Conservation (phyloP, 768 basidiomycete genomes). For the Trametes sanguinea region DNA sequence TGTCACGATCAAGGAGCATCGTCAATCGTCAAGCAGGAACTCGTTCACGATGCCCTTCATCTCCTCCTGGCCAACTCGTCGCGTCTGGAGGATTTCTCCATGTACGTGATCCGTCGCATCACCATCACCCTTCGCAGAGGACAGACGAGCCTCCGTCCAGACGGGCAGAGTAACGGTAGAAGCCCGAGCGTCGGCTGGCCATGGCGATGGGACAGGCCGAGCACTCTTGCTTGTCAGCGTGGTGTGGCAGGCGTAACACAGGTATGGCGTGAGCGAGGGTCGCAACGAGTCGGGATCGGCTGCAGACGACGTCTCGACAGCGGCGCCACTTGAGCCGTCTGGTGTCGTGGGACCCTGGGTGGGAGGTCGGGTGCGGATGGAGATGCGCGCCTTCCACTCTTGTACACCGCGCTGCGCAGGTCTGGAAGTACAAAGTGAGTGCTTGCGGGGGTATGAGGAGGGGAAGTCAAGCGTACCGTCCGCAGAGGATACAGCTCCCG, state of each 20-base stretch:
- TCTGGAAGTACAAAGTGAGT: conserved; percentile 35
- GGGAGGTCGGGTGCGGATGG: conserved; percentile 52
- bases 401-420: conserved; percentile 65
- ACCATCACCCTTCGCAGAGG: not conserved
- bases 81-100: conserved; percentile 36
- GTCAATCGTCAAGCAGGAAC: conserved; percentile 40
- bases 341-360: not conserved
- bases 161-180: conserved; percentile 23
- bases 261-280: conserved; percentile 39
- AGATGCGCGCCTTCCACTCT: conserved; percentile 74
- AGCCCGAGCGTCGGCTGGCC: not conserved
- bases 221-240: conserved; percentile 59
- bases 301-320: conserved; percentile 17
- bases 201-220: conserved; percentile 37
- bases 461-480: conserved; percentile 46
- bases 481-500: conserved; percentile 61
- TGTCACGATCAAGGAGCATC: not conserved
- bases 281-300: not conserved
- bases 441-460: not conserved
- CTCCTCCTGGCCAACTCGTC: conserved; percentile 35
- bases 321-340: conserved; percentile 21
- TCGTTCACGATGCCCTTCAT: conserved; percentile 42
- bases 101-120: not conserved
- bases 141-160: conserved; percentile 22
- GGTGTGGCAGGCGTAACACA: conserved; percentile 68